Percentiles rank a stretch among this genome's conserved stretches.
These are phyloP conservation scores for Simplicillium aogashimaense DNA, from an alignment of 2,329 filamentous ascomycete species.

Conservation along the genomic window DNA sequence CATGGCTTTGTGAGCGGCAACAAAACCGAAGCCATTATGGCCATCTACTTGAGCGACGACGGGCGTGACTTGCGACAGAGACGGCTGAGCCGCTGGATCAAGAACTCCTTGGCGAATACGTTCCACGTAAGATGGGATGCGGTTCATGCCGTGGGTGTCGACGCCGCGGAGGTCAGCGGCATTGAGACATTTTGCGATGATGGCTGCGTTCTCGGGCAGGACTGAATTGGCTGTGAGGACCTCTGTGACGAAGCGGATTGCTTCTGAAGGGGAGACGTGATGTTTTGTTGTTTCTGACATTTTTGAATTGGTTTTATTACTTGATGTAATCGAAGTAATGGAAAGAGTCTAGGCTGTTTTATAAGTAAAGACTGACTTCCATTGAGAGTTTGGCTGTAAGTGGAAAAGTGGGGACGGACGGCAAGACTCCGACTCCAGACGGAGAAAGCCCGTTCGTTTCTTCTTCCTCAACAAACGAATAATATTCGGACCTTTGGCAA, in stretches of 20 bases:
- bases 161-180: constrained; percentile 69
- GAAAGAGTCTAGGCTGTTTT: too few relatives aligned
- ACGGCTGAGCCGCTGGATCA: constrained; percentile 48
- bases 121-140: constrained; percentile 68
- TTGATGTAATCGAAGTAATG: background rate
- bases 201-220: constrained; percentile 43
- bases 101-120: constrained; percentile 63
- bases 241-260: constrained; percentile 36
- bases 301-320: constrained; percentile 2
- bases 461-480: too few relatives aligned
- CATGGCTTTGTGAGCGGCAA: constrained; percentile 60
- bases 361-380: too few relatives aligned
- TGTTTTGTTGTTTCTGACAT: background rate
- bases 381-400: too few relatives aligned
- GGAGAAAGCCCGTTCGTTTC: too few relatives aligned
- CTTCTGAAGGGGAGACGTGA: constrained; percentile 22
- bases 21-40: constrained; percentile 66
- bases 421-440: too few relatives aligned
- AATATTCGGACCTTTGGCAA: too few relatives aligned
- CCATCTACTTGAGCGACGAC: constrained; percentile 60
- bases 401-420: too few relatives aligned
- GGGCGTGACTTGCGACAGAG: constrained; percentile 52
- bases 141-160: constrained; percentile 68
- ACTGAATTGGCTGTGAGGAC: constrained; percentile 55
- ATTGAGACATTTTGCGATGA: constrained; percentile 59